phyloP scores from a whole-genome alignment of 2,329 filamentous ascomycete genomes.

The Fusarium penzigii region DNA sequence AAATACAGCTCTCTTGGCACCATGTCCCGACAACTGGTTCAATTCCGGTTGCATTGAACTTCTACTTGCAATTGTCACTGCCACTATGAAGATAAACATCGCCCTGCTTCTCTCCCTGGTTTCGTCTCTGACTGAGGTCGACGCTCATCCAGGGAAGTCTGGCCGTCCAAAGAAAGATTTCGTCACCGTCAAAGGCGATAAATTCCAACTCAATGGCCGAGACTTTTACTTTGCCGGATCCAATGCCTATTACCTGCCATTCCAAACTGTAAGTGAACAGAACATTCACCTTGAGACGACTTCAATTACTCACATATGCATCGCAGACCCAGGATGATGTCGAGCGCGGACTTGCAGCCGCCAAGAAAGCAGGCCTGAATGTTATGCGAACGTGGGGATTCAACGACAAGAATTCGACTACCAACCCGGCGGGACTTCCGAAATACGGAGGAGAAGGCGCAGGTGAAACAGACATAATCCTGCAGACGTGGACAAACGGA shows the following conservation, averaged over 20 bases:
- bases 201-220: conserved; percentile 44
- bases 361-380: conserved; percentile 52
- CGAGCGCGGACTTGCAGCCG: conserved; percentile 48
- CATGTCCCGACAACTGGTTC: neutral
- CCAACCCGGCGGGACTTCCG: conserved; percentile 25
- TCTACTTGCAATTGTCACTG: neutral
- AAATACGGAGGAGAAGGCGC: conserved; percentile 14
- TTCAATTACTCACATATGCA: neutral
- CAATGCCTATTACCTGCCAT: conserved; percentile 55
- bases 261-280: conserved; percentile 4
- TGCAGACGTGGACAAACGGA: conserved; percentile 65
- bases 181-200: conserved; percentile 17
- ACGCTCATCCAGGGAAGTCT: conserved; percentile 1
- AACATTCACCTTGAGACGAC: rapidly evolving
- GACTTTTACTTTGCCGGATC: conserved; percentile 53
- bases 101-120: conserved; percentile 1
- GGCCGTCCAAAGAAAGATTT: conserved; percentile 28
- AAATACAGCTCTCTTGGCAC: neutral
- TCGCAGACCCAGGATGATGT: conserved; percentile 53
- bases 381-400: conserved; percentile 65
- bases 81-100: conserved; percentile 2
- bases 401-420: conserved; percentile 54
- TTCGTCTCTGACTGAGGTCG: neutral
- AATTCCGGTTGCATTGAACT: neutral
- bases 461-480: conserved; percentile 44